Percentiles rank a stretch among this genome's conserved stretches.
Evolutionary conservation across 805 yeast genomes (phyloP).

Genomic region (Ogataea henricii): DNA sequence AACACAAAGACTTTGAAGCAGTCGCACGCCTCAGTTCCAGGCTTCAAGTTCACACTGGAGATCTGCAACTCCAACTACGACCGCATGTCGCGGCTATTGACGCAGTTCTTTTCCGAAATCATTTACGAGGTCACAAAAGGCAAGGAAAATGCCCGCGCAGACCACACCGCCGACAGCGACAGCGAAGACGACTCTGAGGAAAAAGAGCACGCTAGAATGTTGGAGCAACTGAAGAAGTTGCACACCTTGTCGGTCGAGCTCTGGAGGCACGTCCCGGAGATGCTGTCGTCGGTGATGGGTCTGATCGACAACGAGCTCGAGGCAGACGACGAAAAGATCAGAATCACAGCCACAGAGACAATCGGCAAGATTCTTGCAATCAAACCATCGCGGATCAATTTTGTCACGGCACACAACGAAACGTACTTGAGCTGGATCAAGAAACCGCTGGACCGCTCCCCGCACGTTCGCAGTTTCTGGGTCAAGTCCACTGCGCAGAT

Average conservation of each 20-base stretch:
- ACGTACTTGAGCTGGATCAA: slow-evolving; percentile 74
- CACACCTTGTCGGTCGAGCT: slow-evolving; percentile 65
- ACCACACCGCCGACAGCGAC: slow-evolving; percentile 25
- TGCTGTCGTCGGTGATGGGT: slow-evolving; percentile 73
- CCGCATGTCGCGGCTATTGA: slow-evolving; percentile 70
- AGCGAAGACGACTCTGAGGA: slow-evolving; percentile 24
- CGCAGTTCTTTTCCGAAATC: slow-evolving; percentile 78
- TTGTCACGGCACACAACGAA: slow-evolving; percentile 55
- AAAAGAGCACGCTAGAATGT: slow-evolving; percentile 9
- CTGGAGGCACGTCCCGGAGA: slow-evolving; percentile 79
- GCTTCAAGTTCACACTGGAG: slow-evolving; percentile 62
- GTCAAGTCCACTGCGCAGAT: slow-evolving; percentile 55
- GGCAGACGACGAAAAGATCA: slow-evolving; percentile 63
- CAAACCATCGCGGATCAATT: slow-evolving; percentile 53
- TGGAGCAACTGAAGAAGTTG: slow-evolving; percentile 54
- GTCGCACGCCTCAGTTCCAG: slow-evolving; percentile 47
- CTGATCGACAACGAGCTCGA: slow-evolving; percentile 76
- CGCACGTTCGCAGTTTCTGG: slow-evolving; percentile 71
- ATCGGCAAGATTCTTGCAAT: slow-evolving; percentile 64
- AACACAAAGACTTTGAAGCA: slow-evolving; percentile 28
- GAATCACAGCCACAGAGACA: slow-evolving; percentile 71
- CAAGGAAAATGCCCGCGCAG: slow-evolving; percentile 21
- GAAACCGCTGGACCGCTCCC: slow-evolving; percentile 68
- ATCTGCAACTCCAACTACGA: slow-evolving; percentile 73
- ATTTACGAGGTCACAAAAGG: slow-evolving; percentile 50